These are phyloP conservation scores for Hypoxylon lienhwacheense DNA, from an alignment of 495 filamentous ascomycete genomes.

Conservation along the genomic window DNA sequence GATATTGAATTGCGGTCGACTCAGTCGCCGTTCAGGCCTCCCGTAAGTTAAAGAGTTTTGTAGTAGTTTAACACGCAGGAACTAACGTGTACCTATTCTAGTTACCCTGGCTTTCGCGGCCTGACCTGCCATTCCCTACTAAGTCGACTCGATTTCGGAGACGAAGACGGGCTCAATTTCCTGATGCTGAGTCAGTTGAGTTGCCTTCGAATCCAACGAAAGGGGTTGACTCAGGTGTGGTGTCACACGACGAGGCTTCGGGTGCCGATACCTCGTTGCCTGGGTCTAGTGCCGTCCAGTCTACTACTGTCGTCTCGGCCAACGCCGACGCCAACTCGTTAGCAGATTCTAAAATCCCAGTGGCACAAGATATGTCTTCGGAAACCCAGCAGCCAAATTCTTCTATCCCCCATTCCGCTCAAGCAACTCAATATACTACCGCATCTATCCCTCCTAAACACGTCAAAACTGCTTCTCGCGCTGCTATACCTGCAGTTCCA, in stretches of 20 bases:
- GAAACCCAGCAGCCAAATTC: conserved; percentile 66
- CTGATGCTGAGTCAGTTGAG: conserved; percentile 39
- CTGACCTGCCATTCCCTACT: conserved; percentile 66
- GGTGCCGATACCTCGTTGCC: conserved; percentile 7
- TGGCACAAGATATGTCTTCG: conserved; percentile 66
- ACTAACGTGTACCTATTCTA: conserved; percentile 40
- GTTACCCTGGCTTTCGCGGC: conserved; percentile 83
- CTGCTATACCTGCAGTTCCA: conserved; percentile 64
- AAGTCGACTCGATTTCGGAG: conserved; percentile 43
- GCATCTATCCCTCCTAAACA: conserved; percentile 38
- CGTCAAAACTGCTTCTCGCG: conserved; percentile 50
- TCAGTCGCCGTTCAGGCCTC: conserved; percentile 58
- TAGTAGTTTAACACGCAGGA: neutral
- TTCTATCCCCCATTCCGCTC: conserved; percentile 67
- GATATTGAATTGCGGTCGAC: conserved; percentile 21
- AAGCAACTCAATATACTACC: conserved; percentile 45
- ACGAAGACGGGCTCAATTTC: conserved; percentile 40
- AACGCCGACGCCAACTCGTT: conserved; percentile 39
- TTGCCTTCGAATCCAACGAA: conserved; percentile 41
- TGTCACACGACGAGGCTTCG: conserved; percentile 11
- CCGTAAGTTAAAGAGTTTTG: conserved; percentile 54
- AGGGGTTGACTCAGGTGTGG: conserved; percentile 18
- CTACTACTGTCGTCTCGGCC: conserved; percentile 7
- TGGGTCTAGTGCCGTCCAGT: conserved; percentile 38
- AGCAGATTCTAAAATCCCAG: conserved; percentile 64